Percentiles rank a stretch among this genome's conserved stretches.
These are phyloP conservation scores for Rubia tinctorum DNA, from an alignment of 305 asterid genomes.

Conservation along the genomic window DNA sequence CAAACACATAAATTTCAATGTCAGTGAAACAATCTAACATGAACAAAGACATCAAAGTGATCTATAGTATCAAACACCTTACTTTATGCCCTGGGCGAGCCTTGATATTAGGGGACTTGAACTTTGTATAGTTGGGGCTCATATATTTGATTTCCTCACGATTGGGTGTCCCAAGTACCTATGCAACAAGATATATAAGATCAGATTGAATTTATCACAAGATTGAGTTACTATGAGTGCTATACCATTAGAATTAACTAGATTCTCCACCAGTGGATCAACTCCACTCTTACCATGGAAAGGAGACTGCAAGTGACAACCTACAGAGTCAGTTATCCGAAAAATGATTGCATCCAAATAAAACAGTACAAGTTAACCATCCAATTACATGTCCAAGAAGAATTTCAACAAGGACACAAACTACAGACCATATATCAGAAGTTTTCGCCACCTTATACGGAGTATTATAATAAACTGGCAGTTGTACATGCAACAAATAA, in stretches of 20 bases:
- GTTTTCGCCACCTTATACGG: too few species aligned
- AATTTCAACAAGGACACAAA: conserved; percentile 83
- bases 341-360: neutral
- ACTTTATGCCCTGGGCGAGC: conserved; percentile 95
- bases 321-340: conserved; percentile 11
- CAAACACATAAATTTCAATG: neutral
- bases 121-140: conserved; percentile 87
- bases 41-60: conserved; percentile 1
- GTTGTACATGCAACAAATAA: too few species aligned
- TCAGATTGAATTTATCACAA: neutral
- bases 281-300: conserved; percentile 96
- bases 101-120: conserved; percentile 76
- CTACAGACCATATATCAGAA: conserved; percentile 89
- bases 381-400: conserved; percentile 82
- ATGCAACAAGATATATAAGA: neutral
- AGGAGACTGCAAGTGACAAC: conserved; percentile 49
- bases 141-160: conserved; percentile 77
- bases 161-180: conserved; percentile 29
- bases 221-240: conserved; percentile 2
- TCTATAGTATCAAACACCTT: conserved; percentile 9
- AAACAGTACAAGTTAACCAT: conserved; percentile 1
- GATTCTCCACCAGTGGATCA: conserved; percentile 82
- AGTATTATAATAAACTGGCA: too few species aligned
- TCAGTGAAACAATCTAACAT: neutral
- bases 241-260: conserved; percentile 42